These are phyloP conservation scores for Blastocladiella emersonii DNA, from an alignment of 371 early-diverging fungal species.

Conservation along the genomic window DNA sequence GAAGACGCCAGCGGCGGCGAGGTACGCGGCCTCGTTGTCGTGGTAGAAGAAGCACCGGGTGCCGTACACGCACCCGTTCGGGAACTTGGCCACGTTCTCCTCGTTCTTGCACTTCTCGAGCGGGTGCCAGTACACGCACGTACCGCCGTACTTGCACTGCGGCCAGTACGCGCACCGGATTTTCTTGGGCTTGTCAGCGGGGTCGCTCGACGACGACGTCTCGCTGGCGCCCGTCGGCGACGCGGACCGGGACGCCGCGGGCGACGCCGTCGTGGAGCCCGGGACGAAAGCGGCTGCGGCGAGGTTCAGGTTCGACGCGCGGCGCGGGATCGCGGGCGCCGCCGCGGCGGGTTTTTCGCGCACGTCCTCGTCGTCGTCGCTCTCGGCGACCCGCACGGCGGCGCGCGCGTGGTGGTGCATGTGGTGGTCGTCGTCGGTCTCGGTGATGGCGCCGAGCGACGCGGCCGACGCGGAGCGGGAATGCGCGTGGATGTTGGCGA, in stretches of 20 bases:
- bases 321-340: neutral
- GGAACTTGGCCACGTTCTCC: neutral
- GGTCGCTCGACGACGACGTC: neutral
- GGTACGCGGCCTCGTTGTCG: neutral
- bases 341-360: neutral
- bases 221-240: neutral
- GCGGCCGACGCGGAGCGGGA: too few species aligned
- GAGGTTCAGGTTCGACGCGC: neutral
- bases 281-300: neutral
- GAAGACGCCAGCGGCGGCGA: neutral
- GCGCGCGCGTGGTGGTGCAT: neutral
- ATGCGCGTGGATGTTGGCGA: too few species aligned
- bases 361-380: neutral
- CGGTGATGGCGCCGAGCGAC: neutral
- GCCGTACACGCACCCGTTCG: slow-evolving; percentile 4
- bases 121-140: slow-evolving; percentile 3
- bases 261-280: too few species aligned
- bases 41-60: slow-evolving; percentile 6
- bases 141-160: neutral
- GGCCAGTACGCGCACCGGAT: slow-evolving; percentile 5
- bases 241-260: neutral
- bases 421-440: neutral
- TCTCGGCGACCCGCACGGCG: neutral
- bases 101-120: slow-evolving; percentile 2
- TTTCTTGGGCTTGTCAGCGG: neutral